phyloP scores from a whole-genome alignment of 805 yeast genomes.

The Lachancea sp. region DNA sequence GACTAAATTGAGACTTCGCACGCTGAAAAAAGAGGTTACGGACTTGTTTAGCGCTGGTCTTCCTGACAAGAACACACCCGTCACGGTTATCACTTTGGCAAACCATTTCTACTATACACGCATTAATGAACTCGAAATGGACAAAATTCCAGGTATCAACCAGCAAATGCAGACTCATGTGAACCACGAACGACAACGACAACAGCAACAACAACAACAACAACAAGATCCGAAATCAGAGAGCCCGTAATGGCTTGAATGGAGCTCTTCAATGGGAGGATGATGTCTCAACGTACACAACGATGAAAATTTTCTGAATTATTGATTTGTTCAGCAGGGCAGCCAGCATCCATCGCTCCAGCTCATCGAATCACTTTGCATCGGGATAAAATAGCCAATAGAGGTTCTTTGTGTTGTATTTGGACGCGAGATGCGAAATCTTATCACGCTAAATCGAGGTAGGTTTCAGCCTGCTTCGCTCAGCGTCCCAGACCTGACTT shows the following conservation, averaged over 20 bases:
- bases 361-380: conserved; percentile 4
- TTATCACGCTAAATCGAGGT: conserved; percentile 31
- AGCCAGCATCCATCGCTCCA: not conserved
- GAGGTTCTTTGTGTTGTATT: too few species aligned
- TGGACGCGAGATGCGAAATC: conserved; percentile 26
- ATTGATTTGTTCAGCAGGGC: too few species aligned
- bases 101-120: conserved; percentile 25
- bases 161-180: not conserved
- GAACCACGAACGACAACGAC: not conserved
- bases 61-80: conserved; percentile 10
- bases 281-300: not conserved
- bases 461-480: conserved; percentile 21
- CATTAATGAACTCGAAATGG: conserved; percentile 18
- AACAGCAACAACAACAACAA: not conserved
- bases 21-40: conserved; percentile 16
- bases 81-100: conserved; percentile 24
- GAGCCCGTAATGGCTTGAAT: not conserved
- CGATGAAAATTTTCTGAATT: conserved; percentile 11
- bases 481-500: conserved; percentile 14
- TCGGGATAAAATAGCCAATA: not conserved
- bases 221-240: not conserved
- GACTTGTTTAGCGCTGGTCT: conserved; percentile 20
- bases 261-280: too few species aligned
- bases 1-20: conserved; percentile 16
- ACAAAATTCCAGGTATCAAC: conserved; percentile 20